These are phyloP conservation scores for Chimonanthus salicifolius DNA, from an alignment of 164 flowering plant species.

Conservation along the genomic window DNA sequence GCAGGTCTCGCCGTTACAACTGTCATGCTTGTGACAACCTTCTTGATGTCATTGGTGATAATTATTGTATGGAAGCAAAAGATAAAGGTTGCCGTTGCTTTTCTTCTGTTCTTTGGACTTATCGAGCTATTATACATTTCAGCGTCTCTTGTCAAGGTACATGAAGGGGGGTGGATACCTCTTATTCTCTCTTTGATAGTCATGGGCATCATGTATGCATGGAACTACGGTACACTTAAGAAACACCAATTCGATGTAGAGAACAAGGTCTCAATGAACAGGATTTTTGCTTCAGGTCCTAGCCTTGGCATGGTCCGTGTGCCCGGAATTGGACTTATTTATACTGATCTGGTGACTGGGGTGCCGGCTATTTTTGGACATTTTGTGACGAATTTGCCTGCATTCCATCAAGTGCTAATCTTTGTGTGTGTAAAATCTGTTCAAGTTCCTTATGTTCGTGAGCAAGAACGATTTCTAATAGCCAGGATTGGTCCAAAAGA, in stretches of 20 bases:
- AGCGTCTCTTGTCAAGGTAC: constrained; percentile 44
- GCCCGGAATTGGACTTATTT: constrained; percentile 63
- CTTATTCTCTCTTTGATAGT: constrained; percentile 42
- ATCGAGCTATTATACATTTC: constrained; percentile 61
- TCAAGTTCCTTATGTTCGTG: constrained; percentile 48
- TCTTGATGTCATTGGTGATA: constrained; percentile 58
- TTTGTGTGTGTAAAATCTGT: constrained; percentile 60
- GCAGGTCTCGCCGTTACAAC: constrained; percentile 59
- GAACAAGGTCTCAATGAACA: constrained; percentile 62
- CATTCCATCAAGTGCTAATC: constrained; percentile 62
- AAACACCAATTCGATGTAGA: constrained; percentile 54
- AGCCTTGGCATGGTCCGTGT: constrained; percentile 69
- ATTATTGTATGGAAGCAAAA: constrained; percentile 52
- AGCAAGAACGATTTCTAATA: constrained; percentile 39
- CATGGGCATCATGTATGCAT: constrained; percentile 48
- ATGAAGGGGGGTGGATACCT: constrained; percentile 71
- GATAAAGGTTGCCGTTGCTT: constrained; percentile 22
- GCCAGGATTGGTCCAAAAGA: constrained; percentile 57
- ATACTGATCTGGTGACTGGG: constrained; percentile 47
- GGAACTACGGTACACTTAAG: constrained; percentile 64
- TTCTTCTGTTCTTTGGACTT: constrained; percentile 46
- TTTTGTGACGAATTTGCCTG: constrained; percentile 66
- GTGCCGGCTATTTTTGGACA: constrained; percentile 67
- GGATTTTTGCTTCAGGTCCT: constrained; percentile 48
- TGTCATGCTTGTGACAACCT: constrained; percentile 76